phyloP scores from a whole-genome alignment of 139 green algal genomes.

The Haematococcus sp. region DNA sequence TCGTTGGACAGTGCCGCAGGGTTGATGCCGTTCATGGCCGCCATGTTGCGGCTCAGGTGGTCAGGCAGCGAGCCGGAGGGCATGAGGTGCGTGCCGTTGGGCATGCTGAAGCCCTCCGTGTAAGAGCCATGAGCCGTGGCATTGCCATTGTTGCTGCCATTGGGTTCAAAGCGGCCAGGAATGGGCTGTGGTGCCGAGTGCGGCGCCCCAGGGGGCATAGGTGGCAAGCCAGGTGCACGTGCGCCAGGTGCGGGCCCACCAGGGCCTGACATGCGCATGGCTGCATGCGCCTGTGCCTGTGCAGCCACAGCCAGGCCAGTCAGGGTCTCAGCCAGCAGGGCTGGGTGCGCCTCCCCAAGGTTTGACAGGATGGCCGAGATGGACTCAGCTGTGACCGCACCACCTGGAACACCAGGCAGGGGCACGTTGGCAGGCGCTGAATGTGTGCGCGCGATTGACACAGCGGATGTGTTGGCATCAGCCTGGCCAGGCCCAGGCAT shows the following conservation, averaged over 20 bases:
- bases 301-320: conserved; percentile 13
- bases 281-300: conserved; percentile 17
- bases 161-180: not conserved
- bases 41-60: not conserved
- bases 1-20: conserved; percentile 5
- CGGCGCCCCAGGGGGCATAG: not conserved
- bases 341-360: conserved; percentile 5
- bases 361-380: conserved; percentile 7
- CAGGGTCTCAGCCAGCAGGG: conserved; percentile 21
- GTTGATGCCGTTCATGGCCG: not conserved
- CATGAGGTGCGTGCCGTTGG: not conserved
- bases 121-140: not conserved
- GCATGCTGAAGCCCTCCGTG: not conserved
- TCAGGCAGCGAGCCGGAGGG: not conserved
- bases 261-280: not conserved
- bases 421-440: not conserved
- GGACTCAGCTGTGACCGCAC: not conserved
- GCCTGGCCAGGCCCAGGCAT: not conserved
- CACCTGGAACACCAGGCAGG: not conserved
- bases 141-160: not conserved
- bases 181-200: not conserved
- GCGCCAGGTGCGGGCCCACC: not conserved
- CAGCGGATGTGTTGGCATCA: not conserved
- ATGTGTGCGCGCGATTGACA: not conserved
- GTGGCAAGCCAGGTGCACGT: not conserved